A percentile compares a stretch with the other conserved stretches of the same genome.
Evolutionary conservation across 306 rosid genomes (phyloP).

Genomic region (Acacia melanoxylon): DNA sequence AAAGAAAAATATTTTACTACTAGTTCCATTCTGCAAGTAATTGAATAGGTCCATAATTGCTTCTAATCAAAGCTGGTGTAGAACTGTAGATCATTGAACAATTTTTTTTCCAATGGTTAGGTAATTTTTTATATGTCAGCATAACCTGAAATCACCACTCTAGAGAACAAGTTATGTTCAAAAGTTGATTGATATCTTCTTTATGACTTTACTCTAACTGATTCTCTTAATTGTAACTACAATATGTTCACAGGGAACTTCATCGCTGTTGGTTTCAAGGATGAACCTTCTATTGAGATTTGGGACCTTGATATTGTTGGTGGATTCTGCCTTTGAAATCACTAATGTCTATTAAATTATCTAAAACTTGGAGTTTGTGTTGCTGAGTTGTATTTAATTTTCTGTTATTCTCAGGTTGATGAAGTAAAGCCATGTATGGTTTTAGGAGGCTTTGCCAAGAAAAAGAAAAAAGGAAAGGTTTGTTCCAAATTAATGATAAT

Average conservation of each 20-base stretch:
- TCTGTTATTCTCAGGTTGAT: constrained; percentile 58
- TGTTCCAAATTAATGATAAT: constrained; percentile 27
- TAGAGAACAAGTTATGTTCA: constrained; percentile 21
- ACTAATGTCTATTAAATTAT: neutral
- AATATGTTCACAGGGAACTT: constrained; percentile 68
- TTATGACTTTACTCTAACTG: constrained; percentile 19
- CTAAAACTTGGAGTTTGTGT: constrained; percentile 4
- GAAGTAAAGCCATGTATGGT: constrained; percentile 76
- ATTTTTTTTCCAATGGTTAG: neutral
- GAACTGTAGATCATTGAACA: constrained; percentile 11
- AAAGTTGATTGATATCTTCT: neutral
- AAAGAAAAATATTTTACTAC: neutral
- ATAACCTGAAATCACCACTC: too few relatives aligned
- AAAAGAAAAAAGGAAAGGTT: constrained; percentile 69
- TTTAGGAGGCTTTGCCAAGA: constrained; percentile 70
- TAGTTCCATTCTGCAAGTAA: neutral
- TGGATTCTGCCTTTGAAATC: constrained; percentile 22
- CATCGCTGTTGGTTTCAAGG: constrained; percentile 87
- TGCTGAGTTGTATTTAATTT: constrained; percentile 8
- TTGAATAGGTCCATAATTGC: neutral
- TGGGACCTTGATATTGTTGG: constrained; percentile 97
- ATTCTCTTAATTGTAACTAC: neutral
- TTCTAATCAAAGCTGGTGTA: neutral
- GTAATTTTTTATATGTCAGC: neutral
- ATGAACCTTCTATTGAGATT: constrained; percentile 75